Evolutionary conservation across 2,329 filamentous ascomycete genomes (phyloP), one percentile per base, ranked within the genome.

Genomic region (Fusarium agapanthi): DNA sequence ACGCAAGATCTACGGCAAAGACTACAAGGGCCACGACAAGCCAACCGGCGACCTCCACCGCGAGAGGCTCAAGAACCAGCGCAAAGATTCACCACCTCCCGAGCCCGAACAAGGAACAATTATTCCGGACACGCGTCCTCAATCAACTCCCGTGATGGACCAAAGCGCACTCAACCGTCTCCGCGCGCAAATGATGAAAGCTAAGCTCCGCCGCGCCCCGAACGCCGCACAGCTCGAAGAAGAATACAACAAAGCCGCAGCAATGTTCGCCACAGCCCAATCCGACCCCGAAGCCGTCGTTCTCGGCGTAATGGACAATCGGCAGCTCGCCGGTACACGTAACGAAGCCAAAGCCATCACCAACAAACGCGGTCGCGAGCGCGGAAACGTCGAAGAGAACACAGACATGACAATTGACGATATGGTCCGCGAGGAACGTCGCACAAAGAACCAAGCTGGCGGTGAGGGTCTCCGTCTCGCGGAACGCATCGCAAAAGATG

Each of bases 351-450:
- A 91, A 75, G 84, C 89, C 0, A 86, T 98, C 13, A 89, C 92
- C 32, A 97, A 90, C 65, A 96, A 93, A 78, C 90, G 95, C 53
- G 95, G 95, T 6, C 88, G 90, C 11, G 95, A 97, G 81, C 90
- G 95, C 60, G 96, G 95, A 3, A 87, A 91, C 13, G 93, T 99
- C 11, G 90, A 93, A 75, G 94, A 96, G 73, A 98, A 98, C 79
- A 93, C 97, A 59, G 95, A 98, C 76, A 98, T 99, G 95, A 92
- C 87, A 35, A 93, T 99, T 67, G 95, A 97, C 60, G 96, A 99
- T 81, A 99, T 99, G 96, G 90, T 99, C 24, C 91, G 94, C 34
- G 95, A 98, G 81, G 96, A 99, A 82, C 90, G 94, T 40, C 92
- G 95, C 61, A 98, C 94, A 9, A 91, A 91, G 65, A 91, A 91